Base-by-base conservation (phyloP, 345 rosid genomes). In the Turritis glabra region DNA sequence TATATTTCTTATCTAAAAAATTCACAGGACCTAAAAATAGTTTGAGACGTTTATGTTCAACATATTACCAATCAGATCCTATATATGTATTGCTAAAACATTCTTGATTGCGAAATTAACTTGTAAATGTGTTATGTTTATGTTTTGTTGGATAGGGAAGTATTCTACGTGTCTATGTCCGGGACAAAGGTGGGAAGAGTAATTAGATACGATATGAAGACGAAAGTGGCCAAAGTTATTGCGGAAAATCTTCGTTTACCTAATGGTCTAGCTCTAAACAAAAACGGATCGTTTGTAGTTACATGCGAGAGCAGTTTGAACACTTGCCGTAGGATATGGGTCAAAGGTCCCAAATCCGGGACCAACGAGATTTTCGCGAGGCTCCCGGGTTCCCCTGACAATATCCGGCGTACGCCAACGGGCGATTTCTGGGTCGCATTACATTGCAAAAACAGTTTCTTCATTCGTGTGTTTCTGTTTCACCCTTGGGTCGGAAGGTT, bases 251-350 rank as follows among this genome's bases (percentile, higher is more conserved):
- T 89, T 27, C 83, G 83, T 13, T 80, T 89, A 30, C 84, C 89
- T 8, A 91, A 91, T 71, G 95, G 97, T n/a, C 83, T 87, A 22
- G 86, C 95, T 5, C 57, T 91, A 55, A 87, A 88, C 86, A 86
- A 81, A 69, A 82, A 91, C 14, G 71, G 77, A 8, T 74, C 83
- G 3, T 89, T 85, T 59, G 62, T 87, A 44, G 72, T 89, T 22
- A 77, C 87, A 3, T 82, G 84, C 0, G 94, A 91, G 56, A 26
- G 80, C 3, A 13, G 77, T 23, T 74, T 71, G 1, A 7, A 67
- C 32, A 23, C 53, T 26, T 60, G 89, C 64, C 76, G 73, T 12
- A 84, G 87, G 60, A 58, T 73, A 26, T 80, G 88, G 85, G 84
- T 91, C 48, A 77, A 43, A 19, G 87, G 83, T 62, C 82, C 86